Evolutionary conservation across 2,329 filamentous ascomycete genomes (phyloP), one percentile per base, ranked within the genome.

Genomic region (Arthrobotrys sphaeroides): DNA sequence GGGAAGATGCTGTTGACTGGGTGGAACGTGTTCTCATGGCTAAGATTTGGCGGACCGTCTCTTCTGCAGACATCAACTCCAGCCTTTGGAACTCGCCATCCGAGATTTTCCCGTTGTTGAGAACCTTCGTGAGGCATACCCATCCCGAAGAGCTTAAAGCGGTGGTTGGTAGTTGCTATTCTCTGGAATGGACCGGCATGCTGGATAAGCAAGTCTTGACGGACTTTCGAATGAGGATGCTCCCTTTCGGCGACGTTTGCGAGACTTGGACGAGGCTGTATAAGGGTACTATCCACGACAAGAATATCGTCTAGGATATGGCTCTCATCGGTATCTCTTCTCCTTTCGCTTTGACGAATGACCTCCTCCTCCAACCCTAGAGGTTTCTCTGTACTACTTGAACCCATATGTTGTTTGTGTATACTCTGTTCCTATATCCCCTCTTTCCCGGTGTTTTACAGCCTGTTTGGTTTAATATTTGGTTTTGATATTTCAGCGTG

Each of bases 251-350:
- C 18, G 69, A 73, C 26, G 69, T 73, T 53, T 73, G 61, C 24
- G 69, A 73, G 51, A 73, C 69, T 4, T 73, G 69, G 69, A 62
- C 61, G 33, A 73, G 69, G 36, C 31, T 73, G 36, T 73, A 73
- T 24, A 73, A 73, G 33, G 69, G 69, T 3, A 73, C 69, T 26
- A 20, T 62, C 20, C 69, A 73, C 16, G 69, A 73, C 26, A 73
- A 73, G 69, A 73, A 73, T 33, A 73, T 73, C 13, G 16, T 66
- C 33, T 67, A 24, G 59, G 28, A 45, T 57, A 24, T 9, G 16
- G n/a, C 7, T 22, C 18, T 1, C n/a, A 13, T 51, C 9, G 31
- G 24, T 31, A 1, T 38, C 20, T 20, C 20, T 42, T 7, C 36
- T 36, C 18, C 5, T n/a, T 43, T 9, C 12, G n/a, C 6, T 51